Conservation (phyloP, 2,329 filamentous ascomycete genomes). For the Aspergillus amoenus region DNA sequence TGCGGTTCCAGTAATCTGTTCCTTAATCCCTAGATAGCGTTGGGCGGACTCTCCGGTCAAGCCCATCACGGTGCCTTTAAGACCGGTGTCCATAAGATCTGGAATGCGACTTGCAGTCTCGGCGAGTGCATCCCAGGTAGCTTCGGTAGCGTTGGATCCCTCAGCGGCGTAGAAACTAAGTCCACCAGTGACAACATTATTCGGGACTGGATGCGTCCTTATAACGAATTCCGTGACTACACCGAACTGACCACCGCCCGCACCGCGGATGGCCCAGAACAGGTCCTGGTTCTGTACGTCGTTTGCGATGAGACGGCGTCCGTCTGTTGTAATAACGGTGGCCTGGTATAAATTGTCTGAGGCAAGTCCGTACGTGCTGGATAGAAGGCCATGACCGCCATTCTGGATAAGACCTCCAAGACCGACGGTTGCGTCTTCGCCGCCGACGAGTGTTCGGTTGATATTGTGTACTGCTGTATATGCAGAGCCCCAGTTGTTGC, state of each 20-base stretch:
- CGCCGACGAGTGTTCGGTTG: slow-evolving; percentile 47
- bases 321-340: slow-evolving; percentile 25
- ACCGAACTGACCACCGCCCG: slow-evolving; percentile 35
- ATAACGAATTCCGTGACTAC: slow-evolving; percentile 24
- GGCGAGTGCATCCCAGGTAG: slow-evolving; percentile 32
- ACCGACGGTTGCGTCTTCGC: slow-evolving; percentile 57
- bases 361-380: slow-evolving; percentile 24
- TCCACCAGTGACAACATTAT: slow-evolving; percentile 17
- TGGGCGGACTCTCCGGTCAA: not conserved
- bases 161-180: slow-evolving; percentile 20
- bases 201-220: slow-evolving; percentile 15
- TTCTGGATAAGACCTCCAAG: slow-evolving; percentile 32
- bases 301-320: slow-evolving; percentile 36
- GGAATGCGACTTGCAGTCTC: slow-evolving; percentile 18
- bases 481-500: slow-evolving; percentile 18
- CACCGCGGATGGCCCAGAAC: slow-evolving; percentile 54
- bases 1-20: not conserved
- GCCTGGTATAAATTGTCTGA: slow-evolving; percentile 28
- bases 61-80: slow-evolving; percentile 6
- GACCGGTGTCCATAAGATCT: slow-evolving; percentile 22
- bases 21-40: too few species aligned
- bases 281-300: slow-evolving; percentile 45
- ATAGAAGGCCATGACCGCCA: slow-evolving; percentile 29
- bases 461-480: slow-evolving; percentile 20
- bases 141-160: slow-evolving; percentile 10